A percentile compares a stretch with the other conserved stretches of the same genome.
Evolutionary conservation across 345 rosid species (phyloP).

Genomic region (Moringa oleifera): DNA sequence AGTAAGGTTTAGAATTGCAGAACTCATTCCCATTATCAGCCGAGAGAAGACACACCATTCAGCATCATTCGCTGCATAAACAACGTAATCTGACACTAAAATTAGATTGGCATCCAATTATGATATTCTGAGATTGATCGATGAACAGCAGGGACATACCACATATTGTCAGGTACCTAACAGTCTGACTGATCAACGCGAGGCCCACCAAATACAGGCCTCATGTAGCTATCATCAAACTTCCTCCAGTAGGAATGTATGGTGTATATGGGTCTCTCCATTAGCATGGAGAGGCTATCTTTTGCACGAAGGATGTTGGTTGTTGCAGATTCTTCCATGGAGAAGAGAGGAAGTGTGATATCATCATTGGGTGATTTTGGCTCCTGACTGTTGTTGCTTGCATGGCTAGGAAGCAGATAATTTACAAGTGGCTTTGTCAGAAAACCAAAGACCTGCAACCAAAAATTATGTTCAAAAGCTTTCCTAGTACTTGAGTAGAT

Average conservation of each 20-base stretch:
- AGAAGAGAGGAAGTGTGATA: conserved; percentile 52
- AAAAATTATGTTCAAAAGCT: background rate
- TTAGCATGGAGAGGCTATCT: conserved; percentile 62
- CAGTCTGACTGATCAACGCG: conserved; percentile 30
- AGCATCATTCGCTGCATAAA: background rate
- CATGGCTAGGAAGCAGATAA: conserved; percentile 44
- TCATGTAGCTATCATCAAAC: conserved; percentile 79
- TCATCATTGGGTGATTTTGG: conserved; percentile 51
- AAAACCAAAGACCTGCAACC: conserved; percentile 75
- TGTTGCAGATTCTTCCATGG: conserved; percentile 57
- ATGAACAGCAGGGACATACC: too few species aligned
- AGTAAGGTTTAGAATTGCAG: too few species aligned
- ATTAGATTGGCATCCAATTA: too few species aligned
- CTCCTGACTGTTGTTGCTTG: conserved; percentile 12
- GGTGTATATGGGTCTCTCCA: conserved; percentile 75
- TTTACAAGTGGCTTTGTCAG: conserved; percentile 71
- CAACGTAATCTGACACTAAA: background rate
- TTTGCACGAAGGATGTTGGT: conserved; percentile 67
- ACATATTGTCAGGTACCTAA: conserved; percentile 18
- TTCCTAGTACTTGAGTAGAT: too few species aligned
- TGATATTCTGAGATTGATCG: too few species aligned
- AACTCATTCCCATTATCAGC: too few species aligned
- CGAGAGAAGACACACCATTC: too few species aligned
- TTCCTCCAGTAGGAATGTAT: conserved; percentile 82
- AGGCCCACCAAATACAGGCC: conserved; percentile 86